Evolutionary conservation across 169 alveolate genomes (phyloP).

Genomic region (Eimeria maxima): DNA sequence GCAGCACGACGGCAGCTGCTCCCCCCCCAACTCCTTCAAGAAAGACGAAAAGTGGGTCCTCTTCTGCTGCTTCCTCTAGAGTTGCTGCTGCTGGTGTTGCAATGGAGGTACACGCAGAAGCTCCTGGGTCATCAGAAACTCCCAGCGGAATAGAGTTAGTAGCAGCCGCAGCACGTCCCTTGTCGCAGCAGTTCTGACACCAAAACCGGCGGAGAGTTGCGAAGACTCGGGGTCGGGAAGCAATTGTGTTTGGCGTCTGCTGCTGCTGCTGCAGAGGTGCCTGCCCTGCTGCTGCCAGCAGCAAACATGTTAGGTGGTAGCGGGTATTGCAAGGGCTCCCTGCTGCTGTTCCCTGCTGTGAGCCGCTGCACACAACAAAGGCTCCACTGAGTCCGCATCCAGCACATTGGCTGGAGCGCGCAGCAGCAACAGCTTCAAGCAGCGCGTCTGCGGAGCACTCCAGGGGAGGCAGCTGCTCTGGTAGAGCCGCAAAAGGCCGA

Average conservation of each 20-base stretch:
- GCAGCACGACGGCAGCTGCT: constrained; percentile 51
- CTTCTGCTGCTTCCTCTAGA: constrained; percentile 46
- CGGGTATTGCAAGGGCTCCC: constrained; percentile 9
- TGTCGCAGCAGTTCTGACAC: constrained; percentile 70
- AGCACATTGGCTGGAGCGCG: constrained; percentile 66
- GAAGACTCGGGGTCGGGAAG: constrained; percentile 30
- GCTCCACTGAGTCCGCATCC: constrained; percentile 77
- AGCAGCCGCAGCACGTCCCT: constrained; percentile 57
- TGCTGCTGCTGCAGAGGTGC: constrained; percentile 57
- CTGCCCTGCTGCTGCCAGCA: constrained; percentile 65
- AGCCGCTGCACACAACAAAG: constrained; percentile 7
- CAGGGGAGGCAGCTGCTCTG: constrained; percentile 77
- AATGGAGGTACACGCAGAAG: background rate
- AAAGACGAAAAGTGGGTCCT: constrained; percentile 54
- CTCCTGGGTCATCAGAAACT: background rate
- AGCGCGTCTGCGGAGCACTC: constrained; percentile 65
- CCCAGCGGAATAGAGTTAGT: background rate
- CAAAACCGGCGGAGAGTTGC: constrained; percentile 69
- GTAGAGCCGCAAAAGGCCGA: constrained; percentile 26
- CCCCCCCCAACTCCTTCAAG: constrained; percentile 77
- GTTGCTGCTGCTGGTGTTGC: constrained; percentile 36
- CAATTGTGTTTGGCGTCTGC: constrained; percentile 29
- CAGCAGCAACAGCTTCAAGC: constrained; percentile 38
- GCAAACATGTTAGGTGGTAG: constrained; percentile 46
- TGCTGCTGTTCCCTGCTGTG: constrained; percentile 2